Base-by-base conservation (phyloP, 2,329 filamentous ascomycete genomes). In the Fusarium sp. region DNA sequence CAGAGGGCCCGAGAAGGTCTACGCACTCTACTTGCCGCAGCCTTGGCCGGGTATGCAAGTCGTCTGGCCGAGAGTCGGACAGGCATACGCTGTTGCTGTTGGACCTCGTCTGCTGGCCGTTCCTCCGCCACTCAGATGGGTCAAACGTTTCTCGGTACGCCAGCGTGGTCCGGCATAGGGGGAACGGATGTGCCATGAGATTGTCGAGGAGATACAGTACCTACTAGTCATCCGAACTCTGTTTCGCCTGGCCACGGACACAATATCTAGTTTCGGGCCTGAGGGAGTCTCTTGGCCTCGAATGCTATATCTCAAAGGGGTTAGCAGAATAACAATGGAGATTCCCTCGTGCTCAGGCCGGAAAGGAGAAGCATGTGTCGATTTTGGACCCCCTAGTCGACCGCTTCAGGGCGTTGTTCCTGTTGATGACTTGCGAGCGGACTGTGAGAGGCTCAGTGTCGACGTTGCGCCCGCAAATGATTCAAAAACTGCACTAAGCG, bases 401-500 rank as follows among this genome's bases (percentile, higher is more conserved):
- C 35, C 65, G 50, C 56, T 69, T 56, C 60, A 66, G 59, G 50
- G 52, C 45, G 65, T 70, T 62, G 69, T 68, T 66, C 68, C 63
- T 74, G 59, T 74, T 67, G 54, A 77, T 74, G 64, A 59, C 57
- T 67, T 68, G 70, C 40, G 59, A 74, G 52, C 68, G 63, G 69
- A 56, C 64, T 68, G 50, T 70, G 63, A 74, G 69, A 71, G 66
- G 74, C 71, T 78, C 70, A 72, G 16, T 78, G 64, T 78, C 60
- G 33, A 66, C 40, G 63, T 73, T 79, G 75, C 77, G 77, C 75
- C 75, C 77, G 77, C 77, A 79, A 74, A 71, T 71, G 77, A 77
- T 78, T 79, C 75, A 77, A 70, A 60, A 70, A 59, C 65, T 72
- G 69, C 73, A 70, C 77, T 67, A 76, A 69, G 67, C 63, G n/a